A percentile compares a stretch with the other conserved stretches of the same genome.
Conservation (phyloP, 1,284 basidiomycete species). For the Macrocybe sp. region DNA sequence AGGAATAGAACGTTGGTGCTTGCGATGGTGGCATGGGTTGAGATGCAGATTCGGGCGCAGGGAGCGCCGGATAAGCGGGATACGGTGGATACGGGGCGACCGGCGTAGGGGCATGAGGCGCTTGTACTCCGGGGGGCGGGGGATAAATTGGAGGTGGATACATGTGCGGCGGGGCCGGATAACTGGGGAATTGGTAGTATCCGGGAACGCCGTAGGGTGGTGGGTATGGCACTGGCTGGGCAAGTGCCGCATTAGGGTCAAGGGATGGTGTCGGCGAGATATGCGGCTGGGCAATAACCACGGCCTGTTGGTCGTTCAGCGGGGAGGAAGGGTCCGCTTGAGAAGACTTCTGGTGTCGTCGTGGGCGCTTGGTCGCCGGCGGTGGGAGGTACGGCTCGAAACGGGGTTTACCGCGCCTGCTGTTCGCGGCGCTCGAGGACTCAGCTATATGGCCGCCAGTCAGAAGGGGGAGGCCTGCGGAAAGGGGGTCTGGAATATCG, state of each 20-base stretch:
- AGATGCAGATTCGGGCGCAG: not conserved
- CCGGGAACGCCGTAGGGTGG: not conserved
- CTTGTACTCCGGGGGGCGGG: not conserved
- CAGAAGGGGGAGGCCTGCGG: constrained; percentile 49
- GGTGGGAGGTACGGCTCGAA: constrained; percentile 2
- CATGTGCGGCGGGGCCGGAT: not conserved
- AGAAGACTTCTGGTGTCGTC: not conserved
- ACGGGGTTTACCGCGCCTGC: constrained; percentile 10
- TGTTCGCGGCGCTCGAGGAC: constrained; percentile 13
- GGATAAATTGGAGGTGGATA: not conserved
- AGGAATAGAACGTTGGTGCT: not conserved
- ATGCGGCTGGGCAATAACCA: not conserved
- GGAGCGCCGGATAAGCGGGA: not conserved
- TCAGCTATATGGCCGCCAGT: constrained; percentile 36
- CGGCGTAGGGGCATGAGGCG: not conserved
- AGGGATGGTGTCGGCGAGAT: not conserved
- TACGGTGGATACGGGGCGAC: not conserved
- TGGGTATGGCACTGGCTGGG: no score
- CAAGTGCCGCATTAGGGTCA: not conserved
- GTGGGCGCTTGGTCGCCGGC: not conserved
- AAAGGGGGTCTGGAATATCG: constrained; percentile 43
- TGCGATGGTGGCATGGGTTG: not conserved
- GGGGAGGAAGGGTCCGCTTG: not conserved
- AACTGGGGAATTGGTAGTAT: not conserved
- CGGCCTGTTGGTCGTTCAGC: not conserved